phyloP scores from a whole-genome alignment of 176 grass and related monocot species.

The Musa itinerans region DNA sequence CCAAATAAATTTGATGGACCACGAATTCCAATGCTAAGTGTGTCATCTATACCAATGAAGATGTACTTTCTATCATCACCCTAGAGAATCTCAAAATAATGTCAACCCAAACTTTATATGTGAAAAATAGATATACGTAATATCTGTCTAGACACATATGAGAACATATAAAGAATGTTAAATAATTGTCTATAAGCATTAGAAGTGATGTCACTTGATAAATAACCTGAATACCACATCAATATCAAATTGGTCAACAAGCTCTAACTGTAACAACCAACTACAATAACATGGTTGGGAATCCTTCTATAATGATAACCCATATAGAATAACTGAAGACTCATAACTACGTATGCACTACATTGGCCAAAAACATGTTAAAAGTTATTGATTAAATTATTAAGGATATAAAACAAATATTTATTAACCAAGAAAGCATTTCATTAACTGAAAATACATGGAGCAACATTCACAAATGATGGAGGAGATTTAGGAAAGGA shows the following conservation, averaged over 20 bases:
- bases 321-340: too few species aligned
- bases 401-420: too few species aligned
- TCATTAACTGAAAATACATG: too few species aligned
- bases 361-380: too few species aligned
- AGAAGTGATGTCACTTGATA: background rate
- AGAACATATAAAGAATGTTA: background rate
- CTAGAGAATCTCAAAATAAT: slow-evolving; percentile 52
- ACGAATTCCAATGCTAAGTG: slow-evolving; percentile 63
- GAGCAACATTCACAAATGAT: background rate
- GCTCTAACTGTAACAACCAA: too few species aligned
- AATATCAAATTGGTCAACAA: background rate
- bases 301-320: background rate
- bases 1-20: slow-evolving; percentile 85
- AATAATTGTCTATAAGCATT: background rate
- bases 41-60: slow-evolving; percentile 89
- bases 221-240: background rate
- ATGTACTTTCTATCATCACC: slow-evolving; percentile 53
- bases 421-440: too few species aligned
- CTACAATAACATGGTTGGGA: too few species aligned
- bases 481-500: background rate
- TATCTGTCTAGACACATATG: background rate
- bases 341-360: too few species aligned
- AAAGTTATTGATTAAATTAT: too few species aligned
- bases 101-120: slow-evolving; percentile 32
- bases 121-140: background rate